Base-by-base conservation (phyloP, 306 rosid species). In the Dryas alaskensis region DNA sequence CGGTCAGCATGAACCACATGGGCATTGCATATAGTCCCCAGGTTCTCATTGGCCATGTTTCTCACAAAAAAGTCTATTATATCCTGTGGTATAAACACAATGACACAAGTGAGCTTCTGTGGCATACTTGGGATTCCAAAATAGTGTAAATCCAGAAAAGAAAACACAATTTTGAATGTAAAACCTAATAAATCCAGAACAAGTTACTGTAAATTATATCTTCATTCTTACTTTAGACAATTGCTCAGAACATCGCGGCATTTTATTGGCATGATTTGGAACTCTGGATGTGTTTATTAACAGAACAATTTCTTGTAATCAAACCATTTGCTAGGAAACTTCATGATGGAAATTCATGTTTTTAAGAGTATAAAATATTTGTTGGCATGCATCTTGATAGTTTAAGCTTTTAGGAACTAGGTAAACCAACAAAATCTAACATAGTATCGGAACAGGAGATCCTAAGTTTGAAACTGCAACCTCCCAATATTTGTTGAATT, bases 1-100 rank as follows among this genome's bases (percentile, higher is more conserved):
- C 22, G 48, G 84, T 93, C 98, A 72, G 96, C 97, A 82, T 91
- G 97, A 61, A 93, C 98, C 84, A 91, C 98, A 85, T 91, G 98
- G 3, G 96, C 93, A 81, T 89, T 88, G 87, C 98, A 91, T 73
- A 91, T 91, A 52, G 87, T 31, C 70, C 97, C 97, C 67, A 93
- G 79, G 66, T 72, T 73, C 82, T 93, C 98, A 65, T 82, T 91
- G 48, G 79, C 88, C 91, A 91, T 89, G 81, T 91, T 89, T 85
- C 5, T 88, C 37, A 69, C 88, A 76, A 84, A 91, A 79, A 93
- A 93, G 0, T 89, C 90, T 16, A 82, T 76, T 16, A 93, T 81
- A 72, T 91, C 91, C 96, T 91, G 91, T 65, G 81, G 66, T 65
- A 76, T 73, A 57, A 84, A 84, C 65, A 81, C 25, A 59, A 47